Conservation (phyloP, 192 early-diverging fungal genomes). For the Radiomyces spectabilis region DNA sequence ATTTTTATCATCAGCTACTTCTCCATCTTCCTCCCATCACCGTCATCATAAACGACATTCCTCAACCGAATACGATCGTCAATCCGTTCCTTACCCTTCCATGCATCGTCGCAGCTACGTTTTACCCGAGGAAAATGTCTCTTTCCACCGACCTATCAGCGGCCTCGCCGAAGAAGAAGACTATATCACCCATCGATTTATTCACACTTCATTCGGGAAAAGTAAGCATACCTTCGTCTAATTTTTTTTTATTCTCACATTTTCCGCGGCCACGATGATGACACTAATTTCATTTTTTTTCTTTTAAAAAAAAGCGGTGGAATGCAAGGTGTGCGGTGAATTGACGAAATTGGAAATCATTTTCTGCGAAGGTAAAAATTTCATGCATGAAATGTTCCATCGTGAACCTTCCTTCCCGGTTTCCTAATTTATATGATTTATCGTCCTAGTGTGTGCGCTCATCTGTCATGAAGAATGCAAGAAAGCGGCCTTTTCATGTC, state of each 20-base stretch:
- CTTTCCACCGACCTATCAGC: no score
- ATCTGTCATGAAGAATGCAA: slow-evolving; percentile 27
- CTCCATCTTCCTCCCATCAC: background rate
- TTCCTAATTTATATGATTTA: background rate
- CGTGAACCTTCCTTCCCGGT: background rate
- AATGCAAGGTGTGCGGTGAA: slow-evolving; percentile 39
- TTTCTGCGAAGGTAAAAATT: slow-evolving; percentile 41
- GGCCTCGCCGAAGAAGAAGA: no score
- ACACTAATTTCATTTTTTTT: background rate
- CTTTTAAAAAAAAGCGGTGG: slow-evolving; percentile 24
- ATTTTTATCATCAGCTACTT: no score
- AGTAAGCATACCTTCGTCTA: background rate
- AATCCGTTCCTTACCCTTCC: no score
- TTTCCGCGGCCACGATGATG: no score
- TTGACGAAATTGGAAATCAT: slow-evolving; percentile 32
- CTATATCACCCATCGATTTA: slow-evolving; percentile 5
- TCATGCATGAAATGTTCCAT: background rate
- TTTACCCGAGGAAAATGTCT: no score
- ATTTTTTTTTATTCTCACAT: no score
- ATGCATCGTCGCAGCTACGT: no score
- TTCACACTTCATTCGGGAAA: slow-evolving; percentile 9
- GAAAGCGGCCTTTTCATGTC: slow-evolving; percentile 14
- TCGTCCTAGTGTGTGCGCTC: slow-evolving; percentile 11
- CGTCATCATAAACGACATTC: background rate
- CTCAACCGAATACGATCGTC: no score